Percentiles rank a stretch among this genome's conserved stretches.
Evolutionary conservation across 1,284 basidiomycete species (phyloP).

Genomic region (Sporisorium sorghi): DNA sequence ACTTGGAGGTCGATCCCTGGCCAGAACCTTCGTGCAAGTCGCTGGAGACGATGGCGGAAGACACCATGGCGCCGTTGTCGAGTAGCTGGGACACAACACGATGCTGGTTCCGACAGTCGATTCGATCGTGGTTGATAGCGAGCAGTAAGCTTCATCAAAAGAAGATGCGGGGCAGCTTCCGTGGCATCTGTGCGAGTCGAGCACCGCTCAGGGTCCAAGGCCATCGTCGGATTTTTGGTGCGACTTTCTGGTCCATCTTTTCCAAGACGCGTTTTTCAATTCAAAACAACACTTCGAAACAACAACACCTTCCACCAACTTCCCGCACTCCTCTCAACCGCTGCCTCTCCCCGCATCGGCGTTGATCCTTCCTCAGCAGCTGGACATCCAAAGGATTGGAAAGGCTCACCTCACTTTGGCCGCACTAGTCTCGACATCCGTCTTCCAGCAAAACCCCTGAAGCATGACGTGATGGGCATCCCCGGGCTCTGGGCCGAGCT

Average conservation of each 20-base stretch:
- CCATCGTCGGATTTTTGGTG: conserved; percentile 2
- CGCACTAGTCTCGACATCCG: neutral
- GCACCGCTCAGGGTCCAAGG: conserved; percentile 14
- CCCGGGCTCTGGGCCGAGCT: conserved; percentile 61
- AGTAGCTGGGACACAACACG: neutral
- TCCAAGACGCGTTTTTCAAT: neutral
- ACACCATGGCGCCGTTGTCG: neutral
- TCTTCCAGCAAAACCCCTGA: neutral
- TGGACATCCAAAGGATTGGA: neutral
- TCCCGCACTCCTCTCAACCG: conserved; percentile 9
- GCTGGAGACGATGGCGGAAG: neutral
- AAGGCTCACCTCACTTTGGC: neutral
- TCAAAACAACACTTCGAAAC: conserved; percentile 9
- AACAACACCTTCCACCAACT: conserved; percentile 8
- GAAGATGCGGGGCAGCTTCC: neutral
- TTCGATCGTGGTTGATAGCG: neutral
- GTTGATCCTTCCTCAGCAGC: neutral
- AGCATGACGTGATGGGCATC: conserved; percentile 55
- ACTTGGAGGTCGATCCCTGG: conserved; percentile 13
- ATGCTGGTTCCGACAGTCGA: neutral
- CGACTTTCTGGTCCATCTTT: conserved; percentile 5
- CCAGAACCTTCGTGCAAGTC: neutral
- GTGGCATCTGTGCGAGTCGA: neutral
- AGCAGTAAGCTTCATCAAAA: too few relatives aligned
- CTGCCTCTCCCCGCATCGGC: neutral